A percentile compares a stretch with the other conserved stretches of the same genome.
These are phyloP conservation scores for Panicum hallii DNA, from an alignment of 202 grass and related monocot species.

Conservation along the genomic window DNA sequence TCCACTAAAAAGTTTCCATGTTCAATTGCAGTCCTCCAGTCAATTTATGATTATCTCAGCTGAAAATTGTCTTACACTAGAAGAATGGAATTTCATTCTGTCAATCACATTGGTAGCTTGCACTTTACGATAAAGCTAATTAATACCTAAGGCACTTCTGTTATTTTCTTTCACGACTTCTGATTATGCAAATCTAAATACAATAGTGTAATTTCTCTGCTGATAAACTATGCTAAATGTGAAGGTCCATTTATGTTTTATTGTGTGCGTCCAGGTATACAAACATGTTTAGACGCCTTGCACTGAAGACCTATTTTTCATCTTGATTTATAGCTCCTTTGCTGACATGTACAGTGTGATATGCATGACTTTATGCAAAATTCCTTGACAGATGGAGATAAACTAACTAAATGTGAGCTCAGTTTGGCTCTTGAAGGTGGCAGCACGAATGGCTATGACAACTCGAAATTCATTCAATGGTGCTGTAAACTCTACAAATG, in stretches of 20 bases:
- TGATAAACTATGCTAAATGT: neutral
- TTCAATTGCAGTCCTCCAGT: neutral
- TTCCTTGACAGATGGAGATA: neutral
- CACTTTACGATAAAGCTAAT: neutral
- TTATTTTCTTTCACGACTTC: neutral
- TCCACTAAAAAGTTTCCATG: neutral
- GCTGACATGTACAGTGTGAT: neutral
- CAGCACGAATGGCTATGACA: neutral
- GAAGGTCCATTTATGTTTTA: neutral
- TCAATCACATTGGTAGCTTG: neutral
- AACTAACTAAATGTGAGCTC: neutral
- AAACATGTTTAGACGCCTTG: neutral
- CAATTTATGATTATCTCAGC: neutral
- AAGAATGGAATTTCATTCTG: neutral
- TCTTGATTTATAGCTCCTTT: neutral
- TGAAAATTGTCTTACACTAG: neutral
- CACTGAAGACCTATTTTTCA: neutral
- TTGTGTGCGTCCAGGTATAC: neutral
- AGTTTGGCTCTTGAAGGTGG: neutral
- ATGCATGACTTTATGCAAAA: neutral
- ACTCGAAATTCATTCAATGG: neutral
- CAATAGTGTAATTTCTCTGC: neutral
- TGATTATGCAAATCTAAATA: neutral
- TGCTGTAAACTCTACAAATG: neutral
- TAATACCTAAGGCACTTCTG: neutral